These are phyloP conservation scores for Yamadazyma paraphyllophila DNA, from an alignment of 805 yeast species.

Conservation along the genomic window DNA sequence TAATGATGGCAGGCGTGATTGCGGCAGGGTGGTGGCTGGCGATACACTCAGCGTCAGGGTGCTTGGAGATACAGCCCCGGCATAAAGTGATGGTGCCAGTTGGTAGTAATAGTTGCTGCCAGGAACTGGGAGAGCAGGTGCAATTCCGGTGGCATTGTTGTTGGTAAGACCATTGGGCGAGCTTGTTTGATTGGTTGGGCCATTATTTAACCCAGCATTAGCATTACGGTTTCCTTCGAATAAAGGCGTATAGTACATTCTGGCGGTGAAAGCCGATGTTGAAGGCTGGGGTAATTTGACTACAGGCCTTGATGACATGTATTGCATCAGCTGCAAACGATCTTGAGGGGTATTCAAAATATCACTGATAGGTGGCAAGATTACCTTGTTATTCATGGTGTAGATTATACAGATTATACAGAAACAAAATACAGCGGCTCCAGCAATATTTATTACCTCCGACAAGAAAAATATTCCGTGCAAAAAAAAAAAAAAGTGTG, in stretches of 20 bases:
- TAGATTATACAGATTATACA: neutral
- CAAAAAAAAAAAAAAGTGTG: conserved; percentile 5
- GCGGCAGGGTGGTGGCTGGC: conserved; percentile 1
- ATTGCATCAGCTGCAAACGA: neutral
- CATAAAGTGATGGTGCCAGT: neutral
- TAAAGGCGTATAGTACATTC: neutral
- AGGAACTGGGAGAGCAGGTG: neutral
- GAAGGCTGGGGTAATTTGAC: conserved; percentile 8
- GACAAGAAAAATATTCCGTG: conserved; percentile 4
- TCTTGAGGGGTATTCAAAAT: conserved; percentile 20
- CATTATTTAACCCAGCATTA: neutral
- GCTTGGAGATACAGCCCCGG: neutral
- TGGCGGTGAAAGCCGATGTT: neutral
- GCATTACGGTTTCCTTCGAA: neutral
- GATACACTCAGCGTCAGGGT: conserved; percentile 1
- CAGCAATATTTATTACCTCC: neutral
- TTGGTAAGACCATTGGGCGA: too few relatives aligned
- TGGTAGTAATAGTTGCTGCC: neutral
- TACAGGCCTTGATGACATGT: neutral
- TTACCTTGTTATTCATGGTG: conserved; percentile 22
- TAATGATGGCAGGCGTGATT: neutral
- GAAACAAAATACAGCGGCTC: neutral
- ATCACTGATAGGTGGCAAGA: conserved; percentile 45
- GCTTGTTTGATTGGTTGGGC: neutral
- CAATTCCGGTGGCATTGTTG: neutral